These are phyloP conservation scores for Arbutus unedo DNA, from an alignment of 148 eudicot genomes.

Conservation along the genomic window DNA sequence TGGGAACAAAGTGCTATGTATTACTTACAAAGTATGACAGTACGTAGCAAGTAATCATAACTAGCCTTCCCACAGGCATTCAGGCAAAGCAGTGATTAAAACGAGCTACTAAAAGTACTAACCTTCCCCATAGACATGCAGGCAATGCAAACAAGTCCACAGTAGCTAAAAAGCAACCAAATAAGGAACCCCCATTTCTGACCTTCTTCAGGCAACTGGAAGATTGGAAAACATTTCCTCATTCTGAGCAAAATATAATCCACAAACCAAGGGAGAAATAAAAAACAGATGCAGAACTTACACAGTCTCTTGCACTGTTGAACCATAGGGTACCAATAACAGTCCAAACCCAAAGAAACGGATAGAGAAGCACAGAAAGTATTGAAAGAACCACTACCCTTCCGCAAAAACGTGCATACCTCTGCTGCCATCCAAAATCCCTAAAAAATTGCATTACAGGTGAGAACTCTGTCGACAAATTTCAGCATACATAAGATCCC, in stretches of 20 bases:
- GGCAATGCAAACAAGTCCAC: conserved; percentile 84
- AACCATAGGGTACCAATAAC: conserved; percentile 89
- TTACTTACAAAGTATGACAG: neutral
- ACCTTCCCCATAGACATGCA: conserved; percentile 81
- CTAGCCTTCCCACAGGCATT: neutral
- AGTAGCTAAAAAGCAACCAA: conserved; percentile 94
- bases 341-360: conserved; percentile 93
- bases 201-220: conserved; percentile 92
- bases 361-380: conserved; percentile 70
- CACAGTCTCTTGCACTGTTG: conserved; percentile 66
- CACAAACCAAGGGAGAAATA: neutral
- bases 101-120: neutral
- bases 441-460: conserved; percentile 30
- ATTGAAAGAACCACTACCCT: conserved; percentile 80
- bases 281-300: conserved; percentile 32
- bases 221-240: conserved; percentile 22
- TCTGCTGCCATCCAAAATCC: conserved; percentile 96
- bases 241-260: conserved; percentile 2
- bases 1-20: neutral
- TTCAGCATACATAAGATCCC: neutral
- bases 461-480: neutral
- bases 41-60: neutral
- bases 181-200: conserved; percentile 97
- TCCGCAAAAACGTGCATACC: conserved; percentile 85
- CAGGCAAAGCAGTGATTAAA: neutral